A percentile compares a stretch with the other conserved stretches of the same genome.
These are phyloP conservation scores for Capsella bursapastoris DNA, from an alignment of 345 rosid genomes.

Conservation along the genomic window DNA sequence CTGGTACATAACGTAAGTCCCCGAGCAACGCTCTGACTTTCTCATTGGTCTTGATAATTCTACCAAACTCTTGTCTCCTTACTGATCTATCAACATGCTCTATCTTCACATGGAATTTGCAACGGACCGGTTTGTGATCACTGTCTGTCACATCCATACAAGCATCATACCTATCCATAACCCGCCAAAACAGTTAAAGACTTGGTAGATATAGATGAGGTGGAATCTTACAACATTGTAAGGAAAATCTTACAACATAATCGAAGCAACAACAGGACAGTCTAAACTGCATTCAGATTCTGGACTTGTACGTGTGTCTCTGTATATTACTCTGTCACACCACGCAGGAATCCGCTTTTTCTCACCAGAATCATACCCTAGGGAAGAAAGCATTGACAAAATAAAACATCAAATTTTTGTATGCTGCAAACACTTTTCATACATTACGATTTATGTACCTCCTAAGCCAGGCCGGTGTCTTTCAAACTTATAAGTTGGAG, in stretches of 20 bases:
- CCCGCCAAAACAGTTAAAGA: conserved; percentile 7
- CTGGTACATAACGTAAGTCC: conserved; percentile 69
- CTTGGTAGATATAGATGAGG: background rate
- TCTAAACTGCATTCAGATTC: conserved; percentile 79
- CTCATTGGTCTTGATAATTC: conserved; percentile 63
- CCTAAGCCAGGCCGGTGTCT: conserved; percentile 85
- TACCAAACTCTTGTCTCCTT: conserved; percentile 81
- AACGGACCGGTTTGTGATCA: conserved; percentile 98
- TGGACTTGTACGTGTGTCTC: conserved; percentile 70
- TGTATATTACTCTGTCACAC: conserved; percentile 96
- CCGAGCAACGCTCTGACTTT: conserved; percentile 57
- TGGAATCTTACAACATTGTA: background rate
- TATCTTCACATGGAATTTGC: conserved; percentile 81
- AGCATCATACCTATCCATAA: conserved; percentile 75
- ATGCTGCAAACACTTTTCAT: conserved; percentile 14
- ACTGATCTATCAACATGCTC: conserved; percentile 94
- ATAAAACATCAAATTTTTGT: background rate
- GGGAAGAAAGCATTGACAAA: conserved; percentile 4
- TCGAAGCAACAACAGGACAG: conserved; percentile 82
- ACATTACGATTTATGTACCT: conserved; percentile 56
- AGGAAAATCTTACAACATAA: conserved; percentile 62
- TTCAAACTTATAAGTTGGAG: conserved; percentile 98
- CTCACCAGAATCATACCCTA: conserved; percentile 99
- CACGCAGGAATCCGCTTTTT: conserved; percentile 99
- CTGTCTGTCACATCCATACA: conserved; percentile 98